A percentile compares a stretch with the other conserved stretches of the same genome.
phyloP scores from a whole-genome alignment of 2,329 filamentous ascomycete genomes.

The Penicillium fuscoglaucum region DNA sequence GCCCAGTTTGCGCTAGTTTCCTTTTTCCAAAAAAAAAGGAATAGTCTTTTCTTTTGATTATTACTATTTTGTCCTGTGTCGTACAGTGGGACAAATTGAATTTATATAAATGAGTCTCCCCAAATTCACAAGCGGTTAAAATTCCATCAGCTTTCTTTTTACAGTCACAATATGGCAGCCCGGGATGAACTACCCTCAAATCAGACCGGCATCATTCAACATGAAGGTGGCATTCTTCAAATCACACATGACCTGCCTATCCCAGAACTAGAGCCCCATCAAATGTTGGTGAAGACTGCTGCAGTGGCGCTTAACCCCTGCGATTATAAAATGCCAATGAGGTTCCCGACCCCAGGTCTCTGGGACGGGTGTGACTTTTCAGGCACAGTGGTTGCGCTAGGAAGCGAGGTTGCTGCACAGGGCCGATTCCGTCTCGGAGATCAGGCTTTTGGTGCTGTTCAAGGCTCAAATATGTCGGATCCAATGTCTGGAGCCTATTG shows the following conservation, averaged over 20 bases:
- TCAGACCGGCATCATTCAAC: conserved; percentile 24
- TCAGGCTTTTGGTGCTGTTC: conserved; percentile 38
- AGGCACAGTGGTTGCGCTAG: conserved; percentile 28
- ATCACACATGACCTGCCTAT: conserved; percentile 17
- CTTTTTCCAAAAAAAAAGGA: too few species aligned
- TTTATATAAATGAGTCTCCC: background rate
- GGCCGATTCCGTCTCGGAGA: conserved; percentile 34
- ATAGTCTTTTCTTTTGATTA: background rate
- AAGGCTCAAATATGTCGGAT: conserved; percentile 31
- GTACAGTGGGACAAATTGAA: background rate
- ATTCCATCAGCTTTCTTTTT: background rate
- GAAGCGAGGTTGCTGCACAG: conserved; percentile 13
- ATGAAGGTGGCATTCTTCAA: conserved; percentile 19
- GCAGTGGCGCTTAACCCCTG: conserved; percentile 38
- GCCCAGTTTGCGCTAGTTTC: background rate
- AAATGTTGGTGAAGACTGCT: conserved; percentile 23
- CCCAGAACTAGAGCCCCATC: conserved; percentile 13
- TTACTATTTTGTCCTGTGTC: too few species aligned
- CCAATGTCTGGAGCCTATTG: conserved; percentile 24
- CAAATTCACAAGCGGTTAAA: background rate
- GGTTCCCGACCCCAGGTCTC: conserved; percentile 22
- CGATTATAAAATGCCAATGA: conserved; percentile 29
- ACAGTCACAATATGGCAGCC: background rate
- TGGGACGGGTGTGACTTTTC: conserved; percentile 34
- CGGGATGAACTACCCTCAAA: background rate